These are phyloP conservation scores for Podila clonocystis DNA, from an alignment of 192 early-diverging fungal genomes.

Conservation along the genomic window DNA sequence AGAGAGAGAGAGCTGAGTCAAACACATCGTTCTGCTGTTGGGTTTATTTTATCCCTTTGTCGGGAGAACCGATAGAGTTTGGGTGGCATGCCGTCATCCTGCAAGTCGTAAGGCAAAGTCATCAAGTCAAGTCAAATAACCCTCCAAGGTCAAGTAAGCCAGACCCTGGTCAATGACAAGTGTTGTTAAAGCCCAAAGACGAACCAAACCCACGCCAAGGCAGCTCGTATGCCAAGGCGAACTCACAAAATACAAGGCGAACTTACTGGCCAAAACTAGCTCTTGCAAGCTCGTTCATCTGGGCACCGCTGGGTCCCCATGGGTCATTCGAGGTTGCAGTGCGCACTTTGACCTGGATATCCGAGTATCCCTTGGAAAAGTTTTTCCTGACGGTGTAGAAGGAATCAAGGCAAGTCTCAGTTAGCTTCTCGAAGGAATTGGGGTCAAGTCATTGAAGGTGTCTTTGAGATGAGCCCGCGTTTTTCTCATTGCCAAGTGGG, in stretches of 20 bases:
- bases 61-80: too few relatives aligned
- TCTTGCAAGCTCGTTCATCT: conserved; percentile 90
- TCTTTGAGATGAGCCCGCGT: background rate
- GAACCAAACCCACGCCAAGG: background rate
- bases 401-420: conserved; percentile 2
- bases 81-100: too few relatives aligned
- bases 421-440: background rate
- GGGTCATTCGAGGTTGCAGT: conserved; percentile 84
- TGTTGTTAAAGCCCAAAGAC: too few relatives aligned
- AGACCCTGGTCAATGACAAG: too few relatives aligned
- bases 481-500: background rate
- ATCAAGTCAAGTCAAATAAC: too few relatives aligned
- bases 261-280: conserved; percentile 88
- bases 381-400: conserved; percentile 72
- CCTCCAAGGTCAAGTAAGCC: too few relatives aligned
- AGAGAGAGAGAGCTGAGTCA: conserved; percentile 1
- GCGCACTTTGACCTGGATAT: conserved; percentile 92
- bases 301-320: conserved; percentile 75
- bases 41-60: background rate
- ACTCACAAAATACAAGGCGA: background rate
- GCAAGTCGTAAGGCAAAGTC: too few relatives aligned
- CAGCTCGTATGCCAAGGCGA: background rate
- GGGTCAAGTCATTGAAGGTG: background rate
- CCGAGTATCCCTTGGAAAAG: conserved; percentile 90
- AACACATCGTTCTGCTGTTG: conserved; percentile 1